A percentile compares a stretch with the other conserved stretches of the same genome.
These are phyloP conservation scores for Penicillium glabrum DNA, from an alignment of 2,329 filamentous ascomycete species.

Conservation along the genomic window DNA sequence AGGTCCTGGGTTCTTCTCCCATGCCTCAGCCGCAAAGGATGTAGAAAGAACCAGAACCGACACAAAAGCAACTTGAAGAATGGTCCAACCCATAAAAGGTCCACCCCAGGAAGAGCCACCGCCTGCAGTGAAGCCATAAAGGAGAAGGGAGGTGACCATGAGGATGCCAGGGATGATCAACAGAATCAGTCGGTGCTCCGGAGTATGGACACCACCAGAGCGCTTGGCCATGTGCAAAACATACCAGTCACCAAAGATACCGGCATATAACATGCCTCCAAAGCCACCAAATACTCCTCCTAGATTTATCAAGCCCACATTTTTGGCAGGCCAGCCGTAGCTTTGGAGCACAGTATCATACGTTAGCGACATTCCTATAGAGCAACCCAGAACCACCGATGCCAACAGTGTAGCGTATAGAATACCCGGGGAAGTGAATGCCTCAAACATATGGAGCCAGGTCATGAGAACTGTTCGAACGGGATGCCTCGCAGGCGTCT, in stretches of 20 bases:
- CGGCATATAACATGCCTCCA: conserved; percentile 28
- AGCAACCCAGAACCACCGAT: conserved; percentile 39
- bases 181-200: conserved; percentile 36
- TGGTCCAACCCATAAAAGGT: conserved; percentile 30
- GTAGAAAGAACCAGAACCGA: conserved; percentile 32
- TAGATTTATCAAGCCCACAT: conserved; percentile 27
- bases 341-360: conserved; percentile 39
- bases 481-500: conserved; percentile 13
- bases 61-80: conserved; percentile 25
- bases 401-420: conserved; percentile 39
- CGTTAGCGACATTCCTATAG: conserved; percentile 40
- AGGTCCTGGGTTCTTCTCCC: conserved; percentile 34
- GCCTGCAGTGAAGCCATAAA: conserved; percentile 34
- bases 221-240: conserved; percentile 32
- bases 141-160: conserved; percentile 27
- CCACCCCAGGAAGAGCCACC: conserved; percentile 22
- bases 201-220: conserved; percentile 32
- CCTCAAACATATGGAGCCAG: conserved; percentile 24
- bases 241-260: conserved; percentile 24
- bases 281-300: conserved; percentile 29
- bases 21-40: conserved; percentile 35
- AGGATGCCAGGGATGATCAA: conserved; percentile 35
- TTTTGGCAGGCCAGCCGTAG: conserved; percentile 34
- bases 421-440: conserved; percentile 37
- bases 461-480: conserved; percentile 9